Evolutionary conservation across 768 basidiomycete species (phyloP).

Genomic region (Amanita muscaria): DNA sequence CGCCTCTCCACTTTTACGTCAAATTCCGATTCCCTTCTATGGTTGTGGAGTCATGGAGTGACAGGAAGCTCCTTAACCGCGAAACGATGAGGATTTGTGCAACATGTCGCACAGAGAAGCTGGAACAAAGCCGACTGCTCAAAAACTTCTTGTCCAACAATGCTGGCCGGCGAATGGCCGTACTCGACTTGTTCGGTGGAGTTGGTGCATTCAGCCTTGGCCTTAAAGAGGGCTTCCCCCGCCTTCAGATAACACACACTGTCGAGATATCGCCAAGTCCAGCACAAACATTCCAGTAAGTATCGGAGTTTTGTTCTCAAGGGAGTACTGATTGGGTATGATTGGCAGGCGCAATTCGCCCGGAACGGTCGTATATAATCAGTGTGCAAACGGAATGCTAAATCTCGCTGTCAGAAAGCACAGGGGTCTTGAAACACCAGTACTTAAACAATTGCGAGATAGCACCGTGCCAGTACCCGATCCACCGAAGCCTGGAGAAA

Average conservation of each 20-base stretch:
- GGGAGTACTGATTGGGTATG: slow-evolving; percentile 3
- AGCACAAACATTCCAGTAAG: slow-evolving; percentile 53
- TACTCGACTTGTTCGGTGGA: slow-evolving; percentile 42
- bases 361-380: slow-evolving; percentile 50
- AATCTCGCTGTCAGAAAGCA: slow-evolving; percentile 46
- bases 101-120: slow-evolving; percentile 29
- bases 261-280: slow-evolving; percentile 75
- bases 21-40: slow-evolving; percentile 41
- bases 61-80: slow-evolving; percentile 22
- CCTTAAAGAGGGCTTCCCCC: slow-evolving; percentile 42
- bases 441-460: slow-evolving; percentile 32
- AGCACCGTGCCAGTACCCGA: slow-evolving; percentile 29
- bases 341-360: slow-evolving; percentile 42
- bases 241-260: slow-evolving; percentile 51
- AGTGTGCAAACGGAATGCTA: slow-evolving; percentile 60
- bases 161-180: slow-evolving; percentile 19
- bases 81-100: slow-evolving; percentile 37
- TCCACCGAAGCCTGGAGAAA: slow-evolving; percentile 41
- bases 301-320: slow-evolving; percentile 4
- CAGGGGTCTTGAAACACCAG: slow-evolving; percentile 30
- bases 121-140: slow-evolving; percentile 21
- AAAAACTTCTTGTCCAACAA: slow-evolving; percentile 25
- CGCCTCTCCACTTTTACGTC: slow-evolving; percentile 51
- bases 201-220: slow-evolving; percentile 58
- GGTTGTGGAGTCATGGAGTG: slow-evolving; percentile 28